phyloP scores from a whole-genome alignment of 495 filamentous ascomycete species.

The Penicillium fimorum region DNA sequence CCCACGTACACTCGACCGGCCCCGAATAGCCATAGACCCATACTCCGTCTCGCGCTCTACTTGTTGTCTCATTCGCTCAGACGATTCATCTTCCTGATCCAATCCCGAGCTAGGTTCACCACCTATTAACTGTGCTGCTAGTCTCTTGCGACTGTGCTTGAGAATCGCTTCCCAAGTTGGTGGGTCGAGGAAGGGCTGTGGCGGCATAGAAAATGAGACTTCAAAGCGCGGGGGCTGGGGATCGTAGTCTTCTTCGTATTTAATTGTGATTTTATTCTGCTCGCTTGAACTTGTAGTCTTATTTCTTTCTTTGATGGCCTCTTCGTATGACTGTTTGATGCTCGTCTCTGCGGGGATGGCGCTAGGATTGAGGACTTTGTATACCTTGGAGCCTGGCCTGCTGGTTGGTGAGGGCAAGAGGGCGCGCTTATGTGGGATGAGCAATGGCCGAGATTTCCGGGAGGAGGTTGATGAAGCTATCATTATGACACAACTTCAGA shows the following conservation, averaged over 20 bases:
- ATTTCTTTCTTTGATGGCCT: neutral
- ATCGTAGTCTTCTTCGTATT: neutral
- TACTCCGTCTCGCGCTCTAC: constrained; percentile 31
- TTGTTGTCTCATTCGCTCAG: constrained; percentile 20
- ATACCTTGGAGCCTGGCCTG: neutral
- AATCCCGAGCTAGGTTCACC: neutral
- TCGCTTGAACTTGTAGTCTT: neutral
- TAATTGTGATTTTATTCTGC: neutral
- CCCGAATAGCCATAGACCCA: constrained; percentile 35
- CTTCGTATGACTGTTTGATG: constrained; percentile 15
- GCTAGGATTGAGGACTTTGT: constrained; percentile 25
- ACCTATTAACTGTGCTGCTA: constrained; percentile 5
- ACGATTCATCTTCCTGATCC: constrained; percentile 11
- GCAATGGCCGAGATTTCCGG: constrained; percentile 7
- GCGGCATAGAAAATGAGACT: constrained; percentile 15
- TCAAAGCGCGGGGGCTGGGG: constrained; percentile 9
- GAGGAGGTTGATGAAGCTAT: neutral
- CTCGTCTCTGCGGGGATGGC: constrained; percentile 20
- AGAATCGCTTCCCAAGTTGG: constrained; percentile 25
- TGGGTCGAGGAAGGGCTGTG: constrained; percentile 31
- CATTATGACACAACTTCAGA: neutral
- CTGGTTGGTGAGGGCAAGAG: constrained; percentile 10
- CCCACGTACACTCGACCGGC: constrained; percentile 25
- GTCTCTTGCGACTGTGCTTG: constrained; percentile 9
- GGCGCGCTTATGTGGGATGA: constrained; percentile 21